phyloP scores from a whole-genome alignment of 2,329 filamentous ascomycete species.

The Cryphonectria japonica region DNA sequence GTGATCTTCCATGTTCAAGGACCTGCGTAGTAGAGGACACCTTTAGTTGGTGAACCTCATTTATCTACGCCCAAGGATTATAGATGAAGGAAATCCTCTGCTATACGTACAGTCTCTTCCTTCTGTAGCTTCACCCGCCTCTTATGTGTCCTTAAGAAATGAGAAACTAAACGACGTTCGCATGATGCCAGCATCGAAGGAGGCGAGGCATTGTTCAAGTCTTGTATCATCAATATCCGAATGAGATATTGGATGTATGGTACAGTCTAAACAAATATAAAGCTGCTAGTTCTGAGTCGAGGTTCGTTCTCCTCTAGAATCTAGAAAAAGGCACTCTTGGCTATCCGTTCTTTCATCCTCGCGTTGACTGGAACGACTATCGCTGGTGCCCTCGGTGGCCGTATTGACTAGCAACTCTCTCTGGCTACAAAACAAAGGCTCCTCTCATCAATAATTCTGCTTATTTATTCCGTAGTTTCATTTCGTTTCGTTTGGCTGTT shows the following conservation, averaged over 20 bases:
- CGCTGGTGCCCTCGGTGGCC: too few species aligned
- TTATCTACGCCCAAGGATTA: neutral
- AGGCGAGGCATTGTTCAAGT: neutral
- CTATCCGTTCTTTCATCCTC: neutral
- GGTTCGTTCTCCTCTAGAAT: neutral
- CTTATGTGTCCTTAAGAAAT: neutral
- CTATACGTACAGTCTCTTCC: neutral
- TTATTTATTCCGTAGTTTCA: neutral
- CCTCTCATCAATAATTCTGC: neutral
- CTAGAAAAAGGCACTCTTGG: neutral
- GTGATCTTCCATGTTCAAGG: neutral
- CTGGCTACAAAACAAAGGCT: too few species aligned
- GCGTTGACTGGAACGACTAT: too few species aligned
- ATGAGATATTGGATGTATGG: neutral
- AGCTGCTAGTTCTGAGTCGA: neutral
- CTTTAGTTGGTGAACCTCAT: neutral
- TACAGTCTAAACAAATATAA: neutral
- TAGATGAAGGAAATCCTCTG: conserved; percentile 9
- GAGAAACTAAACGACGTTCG: neutral
- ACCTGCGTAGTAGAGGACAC: neutral
- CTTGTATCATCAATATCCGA: neutral
- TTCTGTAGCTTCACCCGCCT: conserved; percentile 1
- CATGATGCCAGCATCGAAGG: neutral
- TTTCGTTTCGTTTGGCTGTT: neutral
- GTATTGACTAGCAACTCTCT: too few species aligned